phyloP scores from a whole-genome alignment of 2,329 filamentous ascomycete species.

The Scleromitrula shiraiana region DNA sequence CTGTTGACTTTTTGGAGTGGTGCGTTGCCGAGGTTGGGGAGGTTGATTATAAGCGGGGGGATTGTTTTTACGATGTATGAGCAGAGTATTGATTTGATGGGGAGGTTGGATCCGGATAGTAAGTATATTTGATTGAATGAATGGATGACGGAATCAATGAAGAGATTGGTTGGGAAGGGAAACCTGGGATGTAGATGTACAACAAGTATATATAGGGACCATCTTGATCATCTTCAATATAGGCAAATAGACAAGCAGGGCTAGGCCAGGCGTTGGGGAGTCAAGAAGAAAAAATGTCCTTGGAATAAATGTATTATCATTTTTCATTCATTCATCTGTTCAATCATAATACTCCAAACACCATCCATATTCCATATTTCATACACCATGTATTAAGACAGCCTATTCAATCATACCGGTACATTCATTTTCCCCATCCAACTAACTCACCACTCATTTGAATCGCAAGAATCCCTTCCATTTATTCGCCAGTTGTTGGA shows the following conservation, averaged over 20 bases:
- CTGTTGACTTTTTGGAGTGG: slow-evolving; percentile 90
- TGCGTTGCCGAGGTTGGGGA: slow-evolving; percentile 73
- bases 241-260: background rate
- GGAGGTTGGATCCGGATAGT: slow-evolving; percentile 70
- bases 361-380: too few relatives aligned
- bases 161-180: too few relatives aligned
- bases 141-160: background rate
- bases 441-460: slow-evolving; percentile 34
- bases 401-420: background rate
- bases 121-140: slow-evolving; percentile 52
- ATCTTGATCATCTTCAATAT: too few relatives aligned
- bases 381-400: background rate
- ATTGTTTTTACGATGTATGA: slow-evolving; percentile 99
- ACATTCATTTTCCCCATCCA: background rate
- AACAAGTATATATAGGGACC: too few relatives aligned
- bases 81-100: slow-evolving; percentile 87
- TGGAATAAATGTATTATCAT: background rate
- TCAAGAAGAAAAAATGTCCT: background rate
- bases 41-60: slow-evolving; percentile 83
- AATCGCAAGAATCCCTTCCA: slow-evolving; percentile 53
- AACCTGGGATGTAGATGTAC: background rate
- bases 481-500: slow-evolving; percentile 44
- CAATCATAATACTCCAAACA: background rate
- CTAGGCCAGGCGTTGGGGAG: background rate
- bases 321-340: background rate